phyloP scores from a whole-genome alignment of 2,329 filamentous ascomycete species.

The Nakataea oryzae region DNA sequence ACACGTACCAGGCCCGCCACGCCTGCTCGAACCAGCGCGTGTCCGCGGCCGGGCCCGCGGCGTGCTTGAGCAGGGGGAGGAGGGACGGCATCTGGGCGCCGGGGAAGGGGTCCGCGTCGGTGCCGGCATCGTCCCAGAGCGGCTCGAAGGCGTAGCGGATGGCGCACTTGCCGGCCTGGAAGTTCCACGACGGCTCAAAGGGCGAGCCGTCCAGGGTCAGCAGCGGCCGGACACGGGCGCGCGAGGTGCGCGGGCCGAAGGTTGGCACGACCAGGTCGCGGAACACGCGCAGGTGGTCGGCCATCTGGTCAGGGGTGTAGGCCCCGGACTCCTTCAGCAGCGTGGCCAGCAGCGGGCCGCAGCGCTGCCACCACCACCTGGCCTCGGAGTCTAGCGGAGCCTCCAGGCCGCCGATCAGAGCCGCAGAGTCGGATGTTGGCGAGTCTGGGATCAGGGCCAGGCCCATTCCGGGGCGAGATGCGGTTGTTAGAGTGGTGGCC shows the following conservation, averaged over 20 bases:
- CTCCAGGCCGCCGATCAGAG: background rate
- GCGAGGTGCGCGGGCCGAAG: slow-evolving; percentile 4
- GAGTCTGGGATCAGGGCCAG: background rate
- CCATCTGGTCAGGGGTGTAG: slow-evolving; percentile 5
- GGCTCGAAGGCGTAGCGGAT: slow-evolving; percentile 7
- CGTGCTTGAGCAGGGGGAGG: slow-evolving; percentile 33
- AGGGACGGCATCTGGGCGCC: slow-evolving; percentile 2
- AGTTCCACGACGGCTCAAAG: slow-evolving; percentile 8
- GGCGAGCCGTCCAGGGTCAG: slow-evolving; percentile 8
- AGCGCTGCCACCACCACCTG: slow-evolving; percentile 6
- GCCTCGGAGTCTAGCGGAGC: background rate
- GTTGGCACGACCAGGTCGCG: slow-evolving; percentile 6
- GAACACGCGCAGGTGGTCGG: slow-evolving; percentile 5
- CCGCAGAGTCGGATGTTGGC: background rate
- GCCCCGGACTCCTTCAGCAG: slow-evolving; percentile 3
- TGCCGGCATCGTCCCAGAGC: slow-evolving; percentile 2
- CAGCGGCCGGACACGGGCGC: background rate
- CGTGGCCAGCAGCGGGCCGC: slow-evolving; percentile 3
- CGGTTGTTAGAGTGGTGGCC: background rate
- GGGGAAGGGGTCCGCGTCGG: slow-evolving; percentile 4
- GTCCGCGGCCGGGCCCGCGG: slow-evolving; percentile 18
- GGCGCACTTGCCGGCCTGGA: background rate
- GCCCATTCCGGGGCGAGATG: background rate
- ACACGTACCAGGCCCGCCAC: slow-evolving; percentile 4
- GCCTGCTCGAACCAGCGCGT: slow-evolving; percentile 7